Percentiles rank a stretch among this genome's conserved stretches.
phyloP scores from a whole-genome alignment of 2,329 filamentous ascomycete genomes.

The Pyricularia sp. region DNA sequence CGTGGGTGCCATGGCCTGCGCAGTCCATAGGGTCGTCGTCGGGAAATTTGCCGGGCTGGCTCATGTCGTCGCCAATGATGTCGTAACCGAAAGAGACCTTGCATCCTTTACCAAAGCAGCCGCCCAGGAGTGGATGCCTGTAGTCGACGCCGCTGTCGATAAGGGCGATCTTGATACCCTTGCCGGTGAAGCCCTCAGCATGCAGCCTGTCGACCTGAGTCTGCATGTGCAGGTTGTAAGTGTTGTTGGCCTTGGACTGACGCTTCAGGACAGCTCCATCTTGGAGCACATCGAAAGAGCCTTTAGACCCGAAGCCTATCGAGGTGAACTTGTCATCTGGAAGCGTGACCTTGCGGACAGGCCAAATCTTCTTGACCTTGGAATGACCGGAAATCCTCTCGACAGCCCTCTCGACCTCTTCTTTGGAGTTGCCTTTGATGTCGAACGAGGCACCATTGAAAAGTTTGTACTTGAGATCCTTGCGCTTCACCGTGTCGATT shows the following conservation, averaged over 20 bases:
- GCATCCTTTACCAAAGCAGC: slow-evolving; percentile 37
- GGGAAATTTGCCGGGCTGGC: slow-evolving; percentile 18
- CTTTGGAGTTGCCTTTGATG: slow-evolving; percentile 4
- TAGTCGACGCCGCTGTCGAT: slow-evolving; percentile 33
- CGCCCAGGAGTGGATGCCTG: slow-evolving; percentile 35
- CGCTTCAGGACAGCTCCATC: background rate
- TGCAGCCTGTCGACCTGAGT: slow-evolving; percentile 26
- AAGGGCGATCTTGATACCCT: slow-evolving; percentile 29
- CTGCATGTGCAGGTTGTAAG: slow-evolving; percentile 15
- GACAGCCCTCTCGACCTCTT: slow-evolving; percentile 5
- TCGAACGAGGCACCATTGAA: slow-evolving; percentile 13
- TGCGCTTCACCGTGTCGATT: slow-evolving; percentile 7
- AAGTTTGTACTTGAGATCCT: slow-evolving; percentile 10
- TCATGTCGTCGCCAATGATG: slow-evolving; percentile 26
- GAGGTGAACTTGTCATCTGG: background rate
- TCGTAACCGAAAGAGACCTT: slow-evolving; percentile 34
- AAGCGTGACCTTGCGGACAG: slow-evolving; percentile 11
- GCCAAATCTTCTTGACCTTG: slow-evolving; percentile 17
- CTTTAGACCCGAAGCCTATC: background rate
- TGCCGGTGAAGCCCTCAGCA: slow-evolving; percentile 28
- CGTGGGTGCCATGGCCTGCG: slow-evolving; percentile 30
- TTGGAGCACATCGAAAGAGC: background rate
- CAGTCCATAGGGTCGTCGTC: slow-evolving; percentile 27
- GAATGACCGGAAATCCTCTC: slow-evolving; percentile 12
- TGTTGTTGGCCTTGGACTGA: background rate